phyloP scores from a whole-genome alignment of 495 filamentous ascomycete species.

The Thermothielavioides terrestris region DNA sequence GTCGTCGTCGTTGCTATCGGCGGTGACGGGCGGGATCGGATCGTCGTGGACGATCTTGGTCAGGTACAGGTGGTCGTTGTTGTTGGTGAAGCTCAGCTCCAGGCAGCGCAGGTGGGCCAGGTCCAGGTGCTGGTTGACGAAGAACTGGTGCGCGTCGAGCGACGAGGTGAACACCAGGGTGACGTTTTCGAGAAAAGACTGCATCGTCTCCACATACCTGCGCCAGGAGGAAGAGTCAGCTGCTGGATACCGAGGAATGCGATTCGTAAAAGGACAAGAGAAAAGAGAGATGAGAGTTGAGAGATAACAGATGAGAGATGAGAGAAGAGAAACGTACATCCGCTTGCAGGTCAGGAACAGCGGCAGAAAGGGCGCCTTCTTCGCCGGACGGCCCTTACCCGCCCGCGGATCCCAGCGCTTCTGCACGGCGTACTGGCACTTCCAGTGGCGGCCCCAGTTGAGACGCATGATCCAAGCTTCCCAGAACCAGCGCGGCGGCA shows the following conservation, averaged over 20 bases:
- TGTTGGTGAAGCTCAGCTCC: conserved; percentile 16
- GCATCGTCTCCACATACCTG: conserved; percentile 19
- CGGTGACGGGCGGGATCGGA: neutral
- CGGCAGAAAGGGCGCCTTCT: conserved; percentile 14
- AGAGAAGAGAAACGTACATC: conserved; percentile 13
- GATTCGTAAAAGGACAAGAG: neutral
- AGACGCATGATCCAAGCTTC: conserved; percentile 9
- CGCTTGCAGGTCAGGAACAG: conserved; percentile 21
- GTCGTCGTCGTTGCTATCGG: neutral
- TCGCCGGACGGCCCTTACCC: neutral
- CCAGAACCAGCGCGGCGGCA: conserved; percentile 13
- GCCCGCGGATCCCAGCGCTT: conserved; percentile 8
- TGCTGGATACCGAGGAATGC: no score
- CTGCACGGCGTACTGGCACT: conserved; percentile 16
- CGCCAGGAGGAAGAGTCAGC: neutral
- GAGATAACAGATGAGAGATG: neutral
- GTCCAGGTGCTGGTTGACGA: conserved; percentile 13
- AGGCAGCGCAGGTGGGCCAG: conserved; percentile 12
- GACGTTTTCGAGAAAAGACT: conserved; percentile 17
- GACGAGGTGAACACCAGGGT: conserved; percentile 21
- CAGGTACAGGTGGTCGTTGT: conserved; percentile 19
- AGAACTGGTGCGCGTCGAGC: conserved; percentile 17
- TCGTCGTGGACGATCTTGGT: neutral
- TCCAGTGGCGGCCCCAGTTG: conserved; percentile 21
- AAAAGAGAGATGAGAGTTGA: neutral